These are phyloP conservation scores for Verticillium longisporum DNA, from an alignment of 2,329 filamentous ascomycete genomes.

Conservation along the genomic window DNA sequence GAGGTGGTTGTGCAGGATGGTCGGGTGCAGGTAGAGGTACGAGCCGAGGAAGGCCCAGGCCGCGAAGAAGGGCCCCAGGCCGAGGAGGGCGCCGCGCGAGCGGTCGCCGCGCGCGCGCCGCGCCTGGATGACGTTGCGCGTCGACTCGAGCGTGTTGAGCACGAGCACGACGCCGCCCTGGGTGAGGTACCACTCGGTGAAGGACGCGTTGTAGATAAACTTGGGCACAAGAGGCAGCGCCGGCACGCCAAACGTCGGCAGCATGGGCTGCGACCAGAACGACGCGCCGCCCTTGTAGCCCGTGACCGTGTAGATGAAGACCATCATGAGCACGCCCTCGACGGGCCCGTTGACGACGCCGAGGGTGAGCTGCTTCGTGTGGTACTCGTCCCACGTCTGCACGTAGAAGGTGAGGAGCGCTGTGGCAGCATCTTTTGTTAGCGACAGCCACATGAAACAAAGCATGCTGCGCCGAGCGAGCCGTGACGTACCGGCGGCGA, in stretches of 20 bases:
- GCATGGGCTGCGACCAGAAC: conserved; percentile 86
- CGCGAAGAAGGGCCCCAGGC: conserved; percentile 72
- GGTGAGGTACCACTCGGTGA: conserved; percentile 88
- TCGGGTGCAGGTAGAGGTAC: conserved; percentile 80
- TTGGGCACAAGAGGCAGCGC: conserved; percentile 58
- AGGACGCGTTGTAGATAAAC: conserved; percentile 70
- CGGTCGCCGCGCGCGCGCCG: conserved; percentile 68
- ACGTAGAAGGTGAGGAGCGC: conserved; percentile 94
- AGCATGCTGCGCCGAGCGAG: no score
- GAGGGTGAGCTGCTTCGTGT: conserved; percentile 90
- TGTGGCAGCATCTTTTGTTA: conserved; percentile 24
- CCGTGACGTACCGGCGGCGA: conserved; percentile 72
- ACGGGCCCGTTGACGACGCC: conserved; percentile 91
- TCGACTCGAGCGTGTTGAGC: conserved; percentile 76
- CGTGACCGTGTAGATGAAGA: conserved; percentile 75
- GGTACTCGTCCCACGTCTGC: conserved; percentile 98
- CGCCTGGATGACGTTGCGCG: conserved; percentile 76
- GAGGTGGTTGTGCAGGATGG: conserved; percentile 74
- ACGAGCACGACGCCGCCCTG: conserved; percentile 77
- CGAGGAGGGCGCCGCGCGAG: conserved; percentile 68
- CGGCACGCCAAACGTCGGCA: conserved; percentile 64
- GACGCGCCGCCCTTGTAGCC: conserved; percentile 79
- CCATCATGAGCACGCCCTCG: conserved; percentile 83
- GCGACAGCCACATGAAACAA: neutral
- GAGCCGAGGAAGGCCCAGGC: conserved; percentile 70